Evolutionary conservation across 148 eudicot species (phyloP), one percentile per base, ranked within the genome.

Genomic region (Silene uniflora): DNA sequence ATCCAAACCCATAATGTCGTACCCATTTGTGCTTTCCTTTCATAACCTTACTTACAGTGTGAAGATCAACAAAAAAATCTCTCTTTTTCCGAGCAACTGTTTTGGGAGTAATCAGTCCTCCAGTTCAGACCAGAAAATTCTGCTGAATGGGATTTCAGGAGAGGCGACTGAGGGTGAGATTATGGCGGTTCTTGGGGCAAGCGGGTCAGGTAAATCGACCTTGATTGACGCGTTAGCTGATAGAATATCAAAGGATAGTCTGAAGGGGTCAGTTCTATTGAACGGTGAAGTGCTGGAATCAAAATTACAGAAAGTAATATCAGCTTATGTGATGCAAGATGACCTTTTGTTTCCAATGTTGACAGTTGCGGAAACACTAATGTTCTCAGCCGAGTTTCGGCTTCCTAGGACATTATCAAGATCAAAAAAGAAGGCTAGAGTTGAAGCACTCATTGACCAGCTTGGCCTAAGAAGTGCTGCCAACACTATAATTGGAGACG

Each of bases 321-420:
- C 98, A 16, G 98, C 98, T 55, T 93, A 93, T 71, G 93, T 93
- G 0, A 93, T 93, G 98, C 98, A 93, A 67, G 98, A 93, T 44
- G 98, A 93, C 60, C 81, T 93, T 14, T 72, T 93, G 11, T 93
- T 90, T 35, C 98, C 98, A 0, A 91, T 93, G 96, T 76, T 93
- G 25, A 93, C 98, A 0, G 98, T 93, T 3, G 88, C 91, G 68
- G 98, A 93, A 65, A 93, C 98, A 0, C 84, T 93, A 0, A 90
- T 87, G 89, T 93, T 88, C 69, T 88, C 98, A 1, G 96, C 98
- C 2, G 92, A 93, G 71, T 93, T 93, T 72, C 76, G 96, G 42
- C 87, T 93, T 0, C 96, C 98, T 1, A 75, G 93, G 17, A 66
- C 87, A 0, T 76, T 93, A 18, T 82, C 96, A 11, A 85, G 75